A percentile compares a stretch with the other conserved stretches of the same genome.
These are phyloP conservation scores for Phytophthora ohioensis DNA, from an alignment of 352 stramenopile species.

Conservation along the genomic window DNA sequence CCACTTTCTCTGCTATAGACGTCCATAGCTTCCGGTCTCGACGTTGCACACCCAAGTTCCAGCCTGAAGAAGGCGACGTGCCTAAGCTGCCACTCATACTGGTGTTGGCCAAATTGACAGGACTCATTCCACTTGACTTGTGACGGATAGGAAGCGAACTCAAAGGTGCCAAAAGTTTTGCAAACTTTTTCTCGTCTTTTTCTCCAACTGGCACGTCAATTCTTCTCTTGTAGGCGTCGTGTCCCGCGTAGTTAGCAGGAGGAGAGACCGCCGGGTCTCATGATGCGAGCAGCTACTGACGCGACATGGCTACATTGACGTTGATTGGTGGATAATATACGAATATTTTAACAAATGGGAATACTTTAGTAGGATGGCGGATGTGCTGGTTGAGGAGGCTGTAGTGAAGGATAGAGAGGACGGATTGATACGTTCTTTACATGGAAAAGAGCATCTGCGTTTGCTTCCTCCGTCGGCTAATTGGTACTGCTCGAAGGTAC, in stretches of 20 bases:
- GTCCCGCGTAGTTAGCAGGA: conserved; percentile 24
- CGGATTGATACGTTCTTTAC: background rate
- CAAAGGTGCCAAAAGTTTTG: background rate
- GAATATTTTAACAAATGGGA: background rate
- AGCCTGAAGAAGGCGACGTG: conserved; percentile 43
- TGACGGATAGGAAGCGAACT: conserved; percentile 26
- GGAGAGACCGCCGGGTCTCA: conserved; percentile 25
- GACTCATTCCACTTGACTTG: conserved; percentile 37
- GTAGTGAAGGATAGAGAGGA: background rate
- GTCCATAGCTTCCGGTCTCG: conserved; percentile 78
- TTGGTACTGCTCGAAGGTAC: conserved; percentile 84
- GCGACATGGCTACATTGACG: conserved; percentile 3
- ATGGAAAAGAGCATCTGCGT: conserved; percentile 34
- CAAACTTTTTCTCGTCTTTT: conserved; percentile 22
- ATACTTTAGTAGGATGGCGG: background rate
- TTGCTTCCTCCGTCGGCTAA: conserved; percentile 73
- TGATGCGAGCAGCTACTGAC: conserved; percentile 16
- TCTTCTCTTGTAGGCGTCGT: conserved; percentile 1
- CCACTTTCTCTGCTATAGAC: conserved; percentile 56
- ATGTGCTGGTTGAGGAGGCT: background rate
- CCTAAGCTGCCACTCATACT: conserved; percentile 23
- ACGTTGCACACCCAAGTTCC: conserved; percentile 70
- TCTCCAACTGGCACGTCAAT: conserved; percentile 11
- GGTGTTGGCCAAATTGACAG: conserved; percentile 20
- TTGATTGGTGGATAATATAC: conserved; percentile 24